Percentiles rank a stretch among this genome's conserved stretches.
Evolutionary conservation across 129 eudicot genomes (phyloP).

Genomic region (Escallonia rubra): DNA sequence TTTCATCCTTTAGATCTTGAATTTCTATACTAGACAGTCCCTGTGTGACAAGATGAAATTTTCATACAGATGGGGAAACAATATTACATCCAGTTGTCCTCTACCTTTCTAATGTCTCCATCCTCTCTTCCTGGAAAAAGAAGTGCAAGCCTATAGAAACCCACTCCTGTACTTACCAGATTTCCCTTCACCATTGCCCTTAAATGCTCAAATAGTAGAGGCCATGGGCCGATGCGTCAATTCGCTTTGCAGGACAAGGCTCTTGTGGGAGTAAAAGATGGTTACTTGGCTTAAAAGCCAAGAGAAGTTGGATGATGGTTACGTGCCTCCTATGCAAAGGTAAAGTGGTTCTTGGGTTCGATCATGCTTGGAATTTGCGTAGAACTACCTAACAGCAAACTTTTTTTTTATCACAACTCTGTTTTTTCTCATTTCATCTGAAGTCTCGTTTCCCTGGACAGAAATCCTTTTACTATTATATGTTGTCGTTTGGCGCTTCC

Average conservation of each 20-base stretch:
- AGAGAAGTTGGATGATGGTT: constrained; percentile 31
- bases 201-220: constrained; percentile 9
- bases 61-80: no score
- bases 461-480: background rate
- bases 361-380: background rate
- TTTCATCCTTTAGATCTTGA: no score
- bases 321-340: constrained; percentile 53
- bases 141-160: constrained; percentile 26
- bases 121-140: constrained; percentile 17
- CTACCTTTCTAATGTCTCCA: constrained; percentile 4
- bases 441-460: background rate
- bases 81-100: background rate
- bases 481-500: background rate
- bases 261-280: background rate
- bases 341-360: background rate
- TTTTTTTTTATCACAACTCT: background rate
- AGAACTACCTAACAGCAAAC: background rate
- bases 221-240: constrained; percentile 32
- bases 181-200: constrained; percentile 5
- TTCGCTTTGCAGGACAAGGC: background rate
- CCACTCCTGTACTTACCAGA: constrained; percentile 7
- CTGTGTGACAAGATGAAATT: no score
- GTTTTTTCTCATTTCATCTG: background rate
- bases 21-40: no score
- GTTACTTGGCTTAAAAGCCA: constrained; percentile 63